phyloP scores from a whole-genome alignment of 2,329 filamentous ascomycete genomes.

The Leptographium flavum region DNA sequence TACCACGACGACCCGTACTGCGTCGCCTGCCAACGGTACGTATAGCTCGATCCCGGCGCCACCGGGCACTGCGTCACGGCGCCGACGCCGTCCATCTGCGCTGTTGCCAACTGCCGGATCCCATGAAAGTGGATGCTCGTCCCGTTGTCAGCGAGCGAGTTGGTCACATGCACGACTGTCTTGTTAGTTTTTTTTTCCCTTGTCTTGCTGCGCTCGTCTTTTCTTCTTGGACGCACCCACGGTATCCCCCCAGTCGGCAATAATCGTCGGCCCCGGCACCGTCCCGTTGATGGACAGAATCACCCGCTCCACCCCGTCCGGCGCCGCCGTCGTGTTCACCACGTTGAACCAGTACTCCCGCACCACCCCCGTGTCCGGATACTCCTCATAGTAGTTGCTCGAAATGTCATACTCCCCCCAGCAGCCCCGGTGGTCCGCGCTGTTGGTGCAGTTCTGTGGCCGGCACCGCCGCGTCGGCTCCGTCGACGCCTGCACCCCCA shows the following conservation, averaged over 20 bases:
- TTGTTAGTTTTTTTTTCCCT: too few species aligned
- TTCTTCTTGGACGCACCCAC: too few species aligned
- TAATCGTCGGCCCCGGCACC: constrained; percentile 53
- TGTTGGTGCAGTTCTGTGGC: background rate
- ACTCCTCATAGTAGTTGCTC: constrained; percentile 10
- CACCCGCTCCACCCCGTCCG: constrained; percentile 38
- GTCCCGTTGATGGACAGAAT: constrained; percentile 50
- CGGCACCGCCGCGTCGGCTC: too few species aligned
- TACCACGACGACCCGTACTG: constrained; percentile 45
- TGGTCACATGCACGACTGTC: constrained; percentile 14
- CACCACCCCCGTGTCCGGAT: constrained; percentile 33
- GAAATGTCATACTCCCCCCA: constrained; percentile 11
- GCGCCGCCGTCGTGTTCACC: constrained; percentile 32
- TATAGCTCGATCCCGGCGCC: constrained; percentile 19
- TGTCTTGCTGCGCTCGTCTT: too few species aligned
- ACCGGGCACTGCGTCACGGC: constrained; percentile 26
- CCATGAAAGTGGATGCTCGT: constrained; percentile 40
- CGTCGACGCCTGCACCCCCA: too few species aligned
- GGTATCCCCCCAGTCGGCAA: constrained; percentile 48
- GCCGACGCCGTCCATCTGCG: constrained; percentile 27
- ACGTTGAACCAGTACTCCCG: constrained; percentile 40
- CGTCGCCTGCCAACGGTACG: constrained; percentile 41
- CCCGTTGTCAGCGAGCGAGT: constrained; percentile 52
- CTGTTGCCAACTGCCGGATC: constrained; percentile 31
- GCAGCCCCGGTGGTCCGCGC: constrained; percentile 5